phyloP scores from a whole-genome alignment of 208 protist species.

The Wallacemonas rigidus region DNA sequence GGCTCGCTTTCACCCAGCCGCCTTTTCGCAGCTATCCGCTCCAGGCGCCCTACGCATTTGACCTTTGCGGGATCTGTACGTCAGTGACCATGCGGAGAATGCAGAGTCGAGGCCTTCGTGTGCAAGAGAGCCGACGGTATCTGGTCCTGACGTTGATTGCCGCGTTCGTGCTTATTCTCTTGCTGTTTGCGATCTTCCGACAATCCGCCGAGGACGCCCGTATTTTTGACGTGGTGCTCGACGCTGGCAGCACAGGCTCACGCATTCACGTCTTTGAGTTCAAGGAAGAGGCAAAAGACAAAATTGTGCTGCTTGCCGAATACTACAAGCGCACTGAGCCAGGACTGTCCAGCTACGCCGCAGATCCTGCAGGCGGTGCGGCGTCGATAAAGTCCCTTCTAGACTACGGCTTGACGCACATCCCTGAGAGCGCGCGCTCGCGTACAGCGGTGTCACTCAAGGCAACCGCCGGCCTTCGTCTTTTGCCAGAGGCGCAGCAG shows the following conservation, averaged over 20 bases:
- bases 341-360: constrained; percentile 48
- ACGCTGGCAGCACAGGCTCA: constrained; percentile 76
- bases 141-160: background rate
- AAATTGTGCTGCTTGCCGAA: constrained; percentile 41
- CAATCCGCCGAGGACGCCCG: constrained; percentile 1
- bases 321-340: constrained; percentile 45
- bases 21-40: too few relatives aligned
- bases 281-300: constrained; percentile 16
- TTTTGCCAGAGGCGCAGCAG: constrained; percentile 32
- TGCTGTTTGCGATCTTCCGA: constrained; percentile 6
- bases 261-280: constrained; percentile 70
- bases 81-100: constrained; percentile 6
- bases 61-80: too few relatives aligned
- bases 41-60: too few relatives aligned
- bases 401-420: constrained; percentile 24
- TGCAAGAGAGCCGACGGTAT: constrained; percentile 1
- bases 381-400: constrained; percentile 37
- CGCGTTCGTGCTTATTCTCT: constrained; percentile 7
- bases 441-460: constrained; percentile 59
- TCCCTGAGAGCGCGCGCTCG: constrained; percentile 30
- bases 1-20: too few relatives aligned
- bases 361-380: constrained; percentile 20
- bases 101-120: background rate
- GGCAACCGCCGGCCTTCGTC: constrained; percentile 69
- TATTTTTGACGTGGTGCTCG: constrained; percentile 62